phyloP scores from a whole-genome alignment of 768 basidiomycete genomes.

The Suillus weaverae region DNA sequence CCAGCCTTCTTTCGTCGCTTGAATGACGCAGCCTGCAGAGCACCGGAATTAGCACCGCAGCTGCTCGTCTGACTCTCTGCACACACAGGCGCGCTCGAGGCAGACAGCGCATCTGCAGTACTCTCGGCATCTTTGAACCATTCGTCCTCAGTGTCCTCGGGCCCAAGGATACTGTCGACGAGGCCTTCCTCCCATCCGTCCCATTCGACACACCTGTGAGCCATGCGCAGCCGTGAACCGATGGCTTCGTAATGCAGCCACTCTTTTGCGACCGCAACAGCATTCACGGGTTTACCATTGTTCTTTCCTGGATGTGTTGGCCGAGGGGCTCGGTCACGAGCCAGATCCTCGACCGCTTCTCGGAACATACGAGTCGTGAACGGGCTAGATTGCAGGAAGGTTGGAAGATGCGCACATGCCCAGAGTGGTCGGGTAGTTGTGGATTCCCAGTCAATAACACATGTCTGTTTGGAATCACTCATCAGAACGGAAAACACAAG shows the following conservation, averaged over 20 bases:
- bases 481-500: constrained; percentile 12
- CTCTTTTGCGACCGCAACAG: constrained; percentile 54
- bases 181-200: constrained; percentile 91
- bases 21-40: constrained; percentile 27
- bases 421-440: constrained; percentile 86
- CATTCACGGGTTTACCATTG: constrained; percentile 23
- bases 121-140: constrained; percentile 56
- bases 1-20: constrained; percentile 39
- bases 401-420: constrained; percentile 81
- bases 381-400: constrained; percentile 75
- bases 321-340: constrained; percentile 20
- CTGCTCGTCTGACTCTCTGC: constrained; percentile 4
- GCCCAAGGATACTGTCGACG: constrained; percentile 70
- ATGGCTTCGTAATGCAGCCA: constrained; percentile 75
- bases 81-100: neutral
- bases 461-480: constrained; percentile 51
- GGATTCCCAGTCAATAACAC: constrained; percentile 89
- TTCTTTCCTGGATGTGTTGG: constrained; percentile 20
- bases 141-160: constrained; percentile 67
- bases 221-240: constrained; percentile 67
- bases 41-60: constrained; percentile 15
- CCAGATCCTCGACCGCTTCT: constrained; percentile 55
- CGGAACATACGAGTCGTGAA: constrained; percentile 75
- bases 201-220: constrained; percentile 84
- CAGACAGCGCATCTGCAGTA: constrained; percentile 10